Conservation (phyloP, 306 rosid genomes). For the Lupinus albus region DNA sequence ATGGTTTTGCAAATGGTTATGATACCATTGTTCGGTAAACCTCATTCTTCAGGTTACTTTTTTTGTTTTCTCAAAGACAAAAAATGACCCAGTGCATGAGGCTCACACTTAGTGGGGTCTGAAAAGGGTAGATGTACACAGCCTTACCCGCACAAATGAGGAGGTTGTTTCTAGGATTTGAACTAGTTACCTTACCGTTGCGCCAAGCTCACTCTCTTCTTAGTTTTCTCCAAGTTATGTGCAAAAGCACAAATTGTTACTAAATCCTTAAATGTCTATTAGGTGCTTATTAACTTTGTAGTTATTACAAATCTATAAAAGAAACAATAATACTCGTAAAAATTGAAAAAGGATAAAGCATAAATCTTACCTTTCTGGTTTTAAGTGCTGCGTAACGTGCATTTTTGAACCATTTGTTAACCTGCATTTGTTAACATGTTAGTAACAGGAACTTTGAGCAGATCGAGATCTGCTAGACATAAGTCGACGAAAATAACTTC, state of each 20-base stretch:
- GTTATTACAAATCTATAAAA: slow-evolving; percentile 1
- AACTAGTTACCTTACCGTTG: too few relatives aligned
- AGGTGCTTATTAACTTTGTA: not conserved
- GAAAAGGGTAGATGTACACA: too few relatives aligned
- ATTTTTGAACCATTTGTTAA: slow-evolving; percentile 97
- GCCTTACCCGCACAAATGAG: too few relatives aligned
- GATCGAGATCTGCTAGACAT: slow-evolving; percentile 13
- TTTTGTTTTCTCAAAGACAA: not conserved
- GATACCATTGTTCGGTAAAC: too few relatives aligned
- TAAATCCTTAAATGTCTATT: not conserved
- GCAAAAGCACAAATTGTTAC: slow-evolving; percentile 3
- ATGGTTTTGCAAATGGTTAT: too few relatives aligned
- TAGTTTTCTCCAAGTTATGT: not conserved
- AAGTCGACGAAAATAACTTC: slow-evolving; percentile 19
- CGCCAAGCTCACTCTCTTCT: too few relatives aligned
- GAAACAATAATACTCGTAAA: not conserved
- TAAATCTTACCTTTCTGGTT: slow-evolving; percentile 69
- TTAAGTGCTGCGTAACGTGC: slow-evolving; percentile 85
- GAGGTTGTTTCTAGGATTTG: too few relatives aligned
- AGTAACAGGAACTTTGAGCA: slow-evolving; percentile 27
- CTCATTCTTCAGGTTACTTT: too few relatives aligned
- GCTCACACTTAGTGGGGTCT: too few relatives aligned
- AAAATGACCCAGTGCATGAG: too few relatives aligned
- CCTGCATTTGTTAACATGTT: slow-evolving; percentile 56
- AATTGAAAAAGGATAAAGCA: slow-evolving; percentile 2